Evolutionary conservation across 257 asterid genomes (phyloP).

Genomic region (Penstemon barbatus): DNA sequence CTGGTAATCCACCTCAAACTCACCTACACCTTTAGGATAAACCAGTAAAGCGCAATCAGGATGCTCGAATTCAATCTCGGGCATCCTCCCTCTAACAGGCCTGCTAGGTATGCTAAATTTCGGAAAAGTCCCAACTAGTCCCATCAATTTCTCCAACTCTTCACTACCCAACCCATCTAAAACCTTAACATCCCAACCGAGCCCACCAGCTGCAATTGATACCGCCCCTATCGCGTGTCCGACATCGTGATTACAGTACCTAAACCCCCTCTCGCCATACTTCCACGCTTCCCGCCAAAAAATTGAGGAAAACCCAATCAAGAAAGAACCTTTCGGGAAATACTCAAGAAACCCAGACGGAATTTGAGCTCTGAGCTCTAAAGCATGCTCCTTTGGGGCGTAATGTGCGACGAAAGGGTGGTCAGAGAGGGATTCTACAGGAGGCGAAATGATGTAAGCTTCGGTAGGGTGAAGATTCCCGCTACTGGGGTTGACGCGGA

Average conservation of each 20-base stretch:
- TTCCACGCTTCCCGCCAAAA: constrained; percentile 99
- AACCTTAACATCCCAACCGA: constrained; percentile 87
- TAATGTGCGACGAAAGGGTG: constrained; percentile 74
- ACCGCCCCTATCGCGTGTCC: constrained; percentile 95
- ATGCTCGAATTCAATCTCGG: constrained; percentile 87
- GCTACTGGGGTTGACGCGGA: constrained; percentile 97
- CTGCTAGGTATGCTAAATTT: constrained; percentile 55
- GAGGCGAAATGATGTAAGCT: constrained; percentile 70
- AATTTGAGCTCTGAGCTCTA: constrained; percentile 71
- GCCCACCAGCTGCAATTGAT: constrained; percentile 81
- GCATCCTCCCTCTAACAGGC: constrained; percentile 72
- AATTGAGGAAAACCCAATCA: constrained; percentile 77
- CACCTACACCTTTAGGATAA: constrained; percentile 50
- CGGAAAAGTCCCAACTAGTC: constrained; percentile 43
- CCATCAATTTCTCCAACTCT: constrained; percentile 75
- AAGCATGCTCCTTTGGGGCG: constrained; percentile 86
- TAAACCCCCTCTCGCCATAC: constrained; percentile 94
- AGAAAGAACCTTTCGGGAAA: constrained; percentile 60
- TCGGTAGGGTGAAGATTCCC: constrained; percentile 96
- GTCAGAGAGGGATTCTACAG: constrained; percentile 49
- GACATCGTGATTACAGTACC: constrained; percentile 97
- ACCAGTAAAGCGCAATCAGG: constrained; percentile 83
- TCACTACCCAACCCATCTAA: constrained; percentile 72
- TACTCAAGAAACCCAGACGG: constrained; percentile 43
- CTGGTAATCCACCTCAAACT: constrained; percentile 62